Base-by-base conservation (phyloP, 2,329 filamentous ascomycete species). In the Dendryphion nanum region DNA sequence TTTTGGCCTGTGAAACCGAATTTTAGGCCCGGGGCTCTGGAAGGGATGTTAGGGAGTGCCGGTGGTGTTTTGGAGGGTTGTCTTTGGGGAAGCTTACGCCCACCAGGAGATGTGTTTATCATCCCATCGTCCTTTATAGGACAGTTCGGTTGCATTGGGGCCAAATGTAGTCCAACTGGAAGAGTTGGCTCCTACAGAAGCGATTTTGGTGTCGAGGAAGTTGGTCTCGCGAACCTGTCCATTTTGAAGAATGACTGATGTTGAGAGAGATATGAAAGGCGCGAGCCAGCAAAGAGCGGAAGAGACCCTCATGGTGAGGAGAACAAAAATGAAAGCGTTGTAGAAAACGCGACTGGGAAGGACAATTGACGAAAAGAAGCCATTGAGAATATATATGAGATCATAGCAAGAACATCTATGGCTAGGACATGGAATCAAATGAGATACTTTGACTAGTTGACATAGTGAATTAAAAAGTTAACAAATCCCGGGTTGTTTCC, bases 1-100 rank as follows among this genome's bases (percentile, higher is more conserved):
- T 70, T 72, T 21, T 72, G 59, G 10, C 76, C 77, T 1, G 72
- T 74, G 54, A 79, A 81, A 40, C 72, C 73, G 42, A 79, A 74
- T 38, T 76, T 76, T 42, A 80, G 65, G 2, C 77, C 77, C 0
- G 71, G 75, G 1, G 73, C 74, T 37, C 53, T 56, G 35, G 13
- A 36, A n/a, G 18, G 18, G 15, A 17, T 42, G 71, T 75, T 24
- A 50, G 28, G 38, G 10, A 14, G 21, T 13, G 17, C 7, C 6
- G 24, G 20, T 16, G 26, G 32, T 14, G 14, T 4, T 21, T 10
- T 31, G n/a, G 17, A 38, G 21, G 13, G 7, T 35, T 37, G 23
- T 24, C 15, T 12, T n/a, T 18, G 18, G 18, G 17, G n/a, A 21
- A 20, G 28, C 73, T 62, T 63, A 77, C 73, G 74, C 77, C 77